These are phyloP conservation scores for Lizonia empirigonia DNA, from an alignment of 2,329 filamentous ascomycete genomes.

Conservation along the genomic window DNA sequence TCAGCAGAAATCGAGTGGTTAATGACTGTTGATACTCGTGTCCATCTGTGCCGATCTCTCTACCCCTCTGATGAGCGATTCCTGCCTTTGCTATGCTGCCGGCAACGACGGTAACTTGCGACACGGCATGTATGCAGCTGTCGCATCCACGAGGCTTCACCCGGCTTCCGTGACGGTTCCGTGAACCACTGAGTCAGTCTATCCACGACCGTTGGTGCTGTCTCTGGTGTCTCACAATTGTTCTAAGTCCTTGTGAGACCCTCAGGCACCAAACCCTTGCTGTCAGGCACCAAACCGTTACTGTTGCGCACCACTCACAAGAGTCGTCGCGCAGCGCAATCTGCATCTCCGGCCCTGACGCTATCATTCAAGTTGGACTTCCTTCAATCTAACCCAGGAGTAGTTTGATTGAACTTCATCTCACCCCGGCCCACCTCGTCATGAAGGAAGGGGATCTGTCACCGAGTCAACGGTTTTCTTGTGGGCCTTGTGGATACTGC, in stretches of 20 bases:
- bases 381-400: conserved; percentile 7
- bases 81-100: not conserved
- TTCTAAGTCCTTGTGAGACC: not conserved
- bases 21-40: not conserved
- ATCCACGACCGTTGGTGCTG: not conserved
- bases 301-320: not conserved
- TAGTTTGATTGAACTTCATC: conserved; percentile 13
- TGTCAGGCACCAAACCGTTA: too few relatives aligned
- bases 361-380: too few relatives aligned
- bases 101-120: conserved; percentile 6
- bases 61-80: too few relatives aligned
- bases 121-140: conserved; percentile 4
- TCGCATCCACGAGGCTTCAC: not conserved
- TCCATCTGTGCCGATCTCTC: not conserved
- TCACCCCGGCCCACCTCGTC: conserved; percentile 7
- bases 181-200: not conserved
- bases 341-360: too few relatives aligned
- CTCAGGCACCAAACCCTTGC: conserved; percentile 3
- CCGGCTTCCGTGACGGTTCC: not conserved
- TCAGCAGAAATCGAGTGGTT: not conserved
- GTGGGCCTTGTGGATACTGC: conserved; percentile 7
- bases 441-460: not conserved
- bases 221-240: conserved; percentile 9
- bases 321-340: not conserved
- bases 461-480: conserved; percentile 5